Base-by-base conservation (phyloP, 129 eudicot genomes). In the sunflower (Helianthus annuus) region DNA sequence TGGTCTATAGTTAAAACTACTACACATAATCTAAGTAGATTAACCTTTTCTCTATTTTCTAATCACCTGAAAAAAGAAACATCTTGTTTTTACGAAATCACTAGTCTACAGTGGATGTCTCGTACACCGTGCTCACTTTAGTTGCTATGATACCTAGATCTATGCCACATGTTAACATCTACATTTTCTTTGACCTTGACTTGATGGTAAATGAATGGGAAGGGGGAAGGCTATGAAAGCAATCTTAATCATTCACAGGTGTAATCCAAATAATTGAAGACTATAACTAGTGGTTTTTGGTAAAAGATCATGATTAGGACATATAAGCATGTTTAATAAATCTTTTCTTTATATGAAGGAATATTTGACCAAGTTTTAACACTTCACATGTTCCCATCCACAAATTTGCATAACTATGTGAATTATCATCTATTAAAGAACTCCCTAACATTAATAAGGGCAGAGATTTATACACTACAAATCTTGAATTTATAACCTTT, bases 321-420 rank as follows among this genome's bases (percentile, higher is more conserved):
- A 61, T 11, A 22, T 70, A 27, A 52, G 42, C 39, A 42, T 44
- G 60, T 64, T 63, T 64, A 36, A 42, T 64, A 48, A 38, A 70
- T 51, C 64, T 66, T 67, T 57, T 68, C 59, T 71, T 52, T 9
- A 32, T 45, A 15, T 46, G 75, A 17, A 27, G 56, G 71, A 75
- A 70, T 63, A 66, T 77, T 77, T 77, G 79, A 73, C 85, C 77
- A 77, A n/a, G 40, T 32, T 71, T 52, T 59, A 72, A 44, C 75
- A 58, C 22, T 38, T 48, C 5, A 49, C 45, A 17, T 80, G 72
- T 68, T 68, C 51, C 14, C 61, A 60, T 65, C 19, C 55, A 49
- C n/a, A 29, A 44, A 53, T 64, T n/a, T 15, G 34, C 15, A 29
- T 55, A 42, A 42, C 5, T 48, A 69, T 46, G 44, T n/a, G 7